Percentiles rank a stretch among this genome's conserved stretches.
phyloP scores from a whole-genome alignment of 768 basidiomycete species.

The Boletus coccyginus region DNA sequence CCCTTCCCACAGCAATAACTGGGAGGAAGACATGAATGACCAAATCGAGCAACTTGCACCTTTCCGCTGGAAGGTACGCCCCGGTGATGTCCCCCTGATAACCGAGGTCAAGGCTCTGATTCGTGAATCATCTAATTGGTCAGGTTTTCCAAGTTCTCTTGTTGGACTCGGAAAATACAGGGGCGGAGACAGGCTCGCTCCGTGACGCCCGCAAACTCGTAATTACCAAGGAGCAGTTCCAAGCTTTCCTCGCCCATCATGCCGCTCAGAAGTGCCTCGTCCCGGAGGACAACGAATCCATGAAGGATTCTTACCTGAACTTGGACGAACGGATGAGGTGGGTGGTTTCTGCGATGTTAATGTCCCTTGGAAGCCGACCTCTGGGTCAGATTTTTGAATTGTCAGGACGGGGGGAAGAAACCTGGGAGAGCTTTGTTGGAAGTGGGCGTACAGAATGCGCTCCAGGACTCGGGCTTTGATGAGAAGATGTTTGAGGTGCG shows the following conservation, averaged over 20 bases:
- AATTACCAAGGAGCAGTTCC: conserved; percentile 35
- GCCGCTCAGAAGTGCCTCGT: conserved; percentile 30
- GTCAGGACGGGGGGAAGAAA: conserved; percentile 33
- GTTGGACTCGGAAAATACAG: conserved; percentile 37
- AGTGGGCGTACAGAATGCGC: conserved; percentile 32
- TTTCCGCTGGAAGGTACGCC: conserved; percentile 39
- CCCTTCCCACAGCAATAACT: conserved; percentile 30
- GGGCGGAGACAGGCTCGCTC: conserved; percentile 27
- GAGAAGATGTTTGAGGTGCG: conserved; percentile 29
- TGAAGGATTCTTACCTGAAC: conserved; percentile 40
- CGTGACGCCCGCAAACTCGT: conserved; percentile 35
- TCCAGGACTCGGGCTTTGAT: conserved; percentile 36
- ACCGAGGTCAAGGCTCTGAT: neutral
- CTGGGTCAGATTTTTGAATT: conserved; percentile 32
- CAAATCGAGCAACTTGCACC: conserved; percentile 33
- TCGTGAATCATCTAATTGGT: neutral
- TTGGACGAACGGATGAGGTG: conserved; percentile 41
- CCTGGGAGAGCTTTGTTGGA: conserved; percentile 26
- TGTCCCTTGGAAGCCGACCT: neutral
- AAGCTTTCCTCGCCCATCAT: conserved; percentile 36
- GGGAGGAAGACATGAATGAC: conserved; percentile 41
- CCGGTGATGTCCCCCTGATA: neutral
- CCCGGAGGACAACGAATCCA: conserved; percentile 37
- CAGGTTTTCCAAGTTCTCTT: conserved; percentile 38
- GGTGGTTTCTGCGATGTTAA: neutral